Base-by-base conservation (phyloP, 108 stramenopile genomes). In the Discostella pseudostelligera region DNA sequence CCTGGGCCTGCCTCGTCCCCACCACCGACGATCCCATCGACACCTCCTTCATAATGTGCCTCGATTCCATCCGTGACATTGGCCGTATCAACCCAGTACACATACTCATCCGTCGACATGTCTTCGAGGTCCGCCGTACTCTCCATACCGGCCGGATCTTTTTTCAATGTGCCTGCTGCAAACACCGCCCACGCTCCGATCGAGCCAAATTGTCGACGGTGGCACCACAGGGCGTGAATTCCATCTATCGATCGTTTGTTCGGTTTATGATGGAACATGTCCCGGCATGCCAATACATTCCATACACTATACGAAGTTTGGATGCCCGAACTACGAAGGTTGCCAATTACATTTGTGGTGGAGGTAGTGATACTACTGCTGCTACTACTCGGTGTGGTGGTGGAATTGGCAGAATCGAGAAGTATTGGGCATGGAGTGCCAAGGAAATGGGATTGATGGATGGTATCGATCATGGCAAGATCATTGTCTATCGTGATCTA, bases 241-340 rank as follows among this genome's bases (percentile, higher is more conserved):
- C 11, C 2, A 21, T 49, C 9, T 49, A 49, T 16, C 48, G 48
- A 9, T 2, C 48, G 19, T 22, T 49, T 25, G 48, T 49, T 11
- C 2, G 48, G 48, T 49, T 49, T 16, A 49, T 49, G 48, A 49
- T 49, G 48, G 20, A 24, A 22, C 48, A 49, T 21, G 48, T 25
- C 20, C 2, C 8, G 17, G 8, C 22, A 3, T 49, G 48, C 8
- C n/a, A 21, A 16, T 2, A 49, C 24, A 21, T 49, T 24, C 21
- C 48, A 2, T 6, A 2, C 20, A 4, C 7, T 19, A 16, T 49
- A 3, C 17, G 21, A 22, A 10, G 2, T 2, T 16, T 49, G 22
- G 21, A 10, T 21, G 9, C 20, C 4, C 3, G n/a, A 8, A 11
- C 42, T 11, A 43, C 7, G 42, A 12, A n/a, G 42, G 9, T 43